Base-by-base conservation (phyloP, 768 basidiomycete genomes). In the Hygrocybe punicea region DNA sequence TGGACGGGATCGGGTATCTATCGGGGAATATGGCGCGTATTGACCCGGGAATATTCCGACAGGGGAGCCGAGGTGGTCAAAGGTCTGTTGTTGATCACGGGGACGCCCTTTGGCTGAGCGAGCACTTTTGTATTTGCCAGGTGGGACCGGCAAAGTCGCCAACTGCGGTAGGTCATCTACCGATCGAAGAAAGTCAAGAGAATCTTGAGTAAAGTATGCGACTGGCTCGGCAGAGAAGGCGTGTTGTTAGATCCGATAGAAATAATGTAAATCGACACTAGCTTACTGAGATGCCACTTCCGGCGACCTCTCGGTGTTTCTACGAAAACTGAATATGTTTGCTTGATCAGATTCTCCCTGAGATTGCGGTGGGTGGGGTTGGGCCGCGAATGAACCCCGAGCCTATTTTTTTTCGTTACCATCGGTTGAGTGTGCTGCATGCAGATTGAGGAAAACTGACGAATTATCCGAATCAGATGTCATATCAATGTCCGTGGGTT, bases 251-350 rank as follows among this genome's bases (percentile, higher is more conserved):
- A 44, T 42, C 16, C 47, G 44, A 55, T 11, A 51, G 19, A 50
- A 21, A 62, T 19, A 47, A 47, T 47, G n/a, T 23, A 47, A 47
- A 47, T n/a, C 45, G 45, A 47, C 45, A 59, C 45, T 57, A 39
- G 67, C 85, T 52, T 68, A 89, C 89, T 90, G 33, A 91, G 77
- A 62, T 91, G 89, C 89, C 89, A 91, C 63, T 91, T 91, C 60
- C 85, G 78, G 56, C 81, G 80, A n/a, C 87, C 87, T 55, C 76
- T 71, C 17, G 78, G 63, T 2, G 82, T 85, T n/a, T 86, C 79
- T 36, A 89, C 85, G 62, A 79, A 87, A 25, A 88, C 88, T 7
- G 87, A 89, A 66, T 89, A 91, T 0, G 89, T 91, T 67, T 91
- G 89, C 65, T 91, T 91, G 56, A 88, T 79, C 25, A 91, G 78